Base-by-base conservation (phyloP, 805 yeast genomes). In the Saturnispora bothae region DNA sequence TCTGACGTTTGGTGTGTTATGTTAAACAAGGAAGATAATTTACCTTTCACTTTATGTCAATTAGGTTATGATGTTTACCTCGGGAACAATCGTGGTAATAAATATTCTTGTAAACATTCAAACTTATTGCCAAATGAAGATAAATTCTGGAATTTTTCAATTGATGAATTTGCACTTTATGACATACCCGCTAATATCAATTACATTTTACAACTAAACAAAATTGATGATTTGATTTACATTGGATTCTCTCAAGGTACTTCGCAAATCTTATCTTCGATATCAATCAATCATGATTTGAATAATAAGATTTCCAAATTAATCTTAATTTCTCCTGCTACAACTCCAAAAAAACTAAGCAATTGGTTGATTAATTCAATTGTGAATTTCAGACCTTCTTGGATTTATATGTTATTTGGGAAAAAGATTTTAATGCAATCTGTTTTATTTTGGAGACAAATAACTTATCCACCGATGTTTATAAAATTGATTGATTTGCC, bases 181-280 rank as follows among this genome's bases (percentile, higher is more conserved):
- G 97, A 89, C 56, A 85, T 92, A 29, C 97, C 97, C 2, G 74
- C 81, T 51, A 69, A 83, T 6, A 74, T 92, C 23, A 78, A 83
- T 51, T 83, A 82, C 55, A 76, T 92, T 18, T 58, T 89, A 39
- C 54, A 65, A 2, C 56, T 60, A 22, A 75, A 86, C 2, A 56
- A 64, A 3, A 59, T 48, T 44, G 46, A 48, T 21, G 46, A 58
- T 14, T 60, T 88, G 27, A 71, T 76, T 1, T 89, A 86, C 53
- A 69, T 89, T 48, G 98, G 97, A 1, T 92, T 92, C 55, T 77
- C 89, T 23, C 98, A 89, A 57, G 98, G 98, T 12, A 79, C 95
- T 2, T 94, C 97, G 3, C 97, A 92, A 58, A 83, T 85, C 32
- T 81, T 89, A 58, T 95, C 95, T 1, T 70, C 94, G 12, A 65